Base-by-base conservation (phyloP, 257 asterid species). In the Capsicum rhomboideum region DNA sequence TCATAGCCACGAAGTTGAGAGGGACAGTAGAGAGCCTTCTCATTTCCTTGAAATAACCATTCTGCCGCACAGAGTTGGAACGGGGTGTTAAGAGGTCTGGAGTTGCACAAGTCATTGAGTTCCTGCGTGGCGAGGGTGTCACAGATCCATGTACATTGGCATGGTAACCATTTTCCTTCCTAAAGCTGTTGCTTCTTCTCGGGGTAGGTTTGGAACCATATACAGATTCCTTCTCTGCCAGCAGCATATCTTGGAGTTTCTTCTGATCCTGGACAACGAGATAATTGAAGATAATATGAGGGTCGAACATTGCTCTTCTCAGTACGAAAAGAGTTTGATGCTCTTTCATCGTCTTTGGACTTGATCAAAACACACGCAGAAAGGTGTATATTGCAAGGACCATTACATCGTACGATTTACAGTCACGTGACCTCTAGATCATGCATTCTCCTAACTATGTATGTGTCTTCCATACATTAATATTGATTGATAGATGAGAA, bases 161-260 rank as follows among this genome's bases (percentile, higher is more conserved):
- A 64, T 85, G 79, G 78, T 87, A 90, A 55, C 93, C 98, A 78
- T 89, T 94, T 59, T 84, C 58, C 85, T 80, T 88, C 86, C 91
- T 89, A 79, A 91, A 90, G 91, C 97, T 92, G 88, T 21, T 92
- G 85, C 90, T 93, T 87, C 96, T 90, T 91, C 95, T 89, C 0
- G 98, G 98, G 84, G 96, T 94, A 42, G 97, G 98, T 89, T 91
- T 96, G 21, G 98, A 94, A 64, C 99, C 98, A 71, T 90, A 92
- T 9, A 88, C 85, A 67, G 92, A 85, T 90, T 93, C 98, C 89
- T 92, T 96, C 90, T 94, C 98, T 18, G 97, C 83, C 44, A 93
- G 94, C 74, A 94, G 90, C 90, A 96, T 86, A 86, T 94, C 98
- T 58, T 91, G 97, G 44, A 93, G 91, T 88, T 96, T 96, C 93